Evolutionary conservation across 352 stramenopile genomes (phyloP).

Genomic region (Pythium phragmiticola): DNA sequence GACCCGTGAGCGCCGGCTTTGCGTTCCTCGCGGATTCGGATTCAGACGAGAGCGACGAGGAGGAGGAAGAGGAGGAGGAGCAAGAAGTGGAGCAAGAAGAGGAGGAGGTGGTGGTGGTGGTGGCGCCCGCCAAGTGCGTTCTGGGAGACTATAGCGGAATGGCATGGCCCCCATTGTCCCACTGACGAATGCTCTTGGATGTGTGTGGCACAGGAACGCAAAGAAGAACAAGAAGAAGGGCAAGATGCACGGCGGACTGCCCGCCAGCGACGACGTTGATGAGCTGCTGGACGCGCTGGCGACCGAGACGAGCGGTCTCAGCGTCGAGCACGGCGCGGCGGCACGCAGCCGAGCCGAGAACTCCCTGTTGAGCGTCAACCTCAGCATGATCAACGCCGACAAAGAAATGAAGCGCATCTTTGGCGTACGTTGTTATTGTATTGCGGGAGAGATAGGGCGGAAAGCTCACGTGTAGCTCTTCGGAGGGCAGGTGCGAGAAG

Average conservation of each 20-base stretch:
- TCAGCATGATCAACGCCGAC: conserved; percentile 79
- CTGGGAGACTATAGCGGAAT: neutral
- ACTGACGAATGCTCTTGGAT: neutral
- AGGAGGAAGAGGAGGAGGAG: conserved; percentile 25
- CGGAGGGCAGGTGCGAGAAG: conserved; percentile 56
- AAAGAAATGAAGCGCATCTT: conserved; percentile 91
- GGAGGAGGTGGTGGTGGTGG: conserved; percentile 5
- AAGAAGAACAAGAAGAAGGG: conserved; percentile 33
- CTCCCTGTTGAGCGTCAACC: conserved; percentile 61
- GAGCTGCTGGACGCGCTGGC: conserved; percentile 65
- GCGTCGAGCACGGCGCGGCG: conserved; percentile 34
- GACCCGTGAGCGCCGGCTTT: conserved; percentile 55
- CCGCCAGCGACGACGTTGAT: conserved; percentile 50
- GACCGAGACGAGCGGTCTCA: conserved; percentile 40
- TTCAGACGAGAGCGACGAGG: conserved; percentile 36
- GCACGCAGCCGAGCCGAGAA: conserved; percentile 47
- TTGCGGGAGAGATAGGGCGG: neutral
- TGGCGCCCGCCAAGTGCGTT: conserved; percentile 6
- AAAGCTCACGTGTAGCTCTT: neutral
- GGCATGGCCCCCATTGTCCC: neutral
- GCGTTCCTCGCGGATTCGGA: conserved; percentile 73
- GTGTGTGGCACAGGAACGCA: neutral
- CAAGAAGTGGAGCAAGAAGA: conserved; percentile 35
- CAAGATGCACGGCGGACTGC: conserved; percentile 31
- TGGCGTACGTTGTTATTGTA: conserved; percentile 37